Evolutionary conservation across 768 basidiomycete species (phyloP).

Genomic region (Ephemerocybe angulata): DNA sequence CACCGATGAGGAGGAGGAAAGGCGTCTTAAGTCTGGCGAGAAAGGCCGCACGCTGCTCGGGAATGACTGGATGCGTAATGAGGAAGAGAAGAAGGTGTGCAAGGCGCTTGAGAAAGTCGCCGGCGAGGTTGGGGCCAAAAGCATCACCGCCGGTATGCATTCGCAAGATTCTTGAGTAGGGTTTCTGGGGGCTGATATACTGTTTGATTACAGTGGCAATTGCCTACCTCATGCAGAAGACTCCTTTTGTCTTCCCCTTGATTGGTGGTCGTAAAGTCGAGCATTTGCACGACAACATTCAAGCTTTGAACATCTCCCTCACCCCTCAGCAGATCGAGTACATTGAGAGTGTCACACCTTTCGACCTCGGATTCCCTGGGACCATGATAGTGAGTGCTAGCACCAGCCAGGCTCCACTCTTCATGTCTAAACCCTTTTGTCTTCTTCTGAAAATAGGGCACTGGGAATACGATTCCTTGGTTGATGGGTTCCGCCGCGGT

Average conservation of each 20-base stretch:
- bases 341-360: conserved; percentile 41
- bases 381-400: conserved; percentile 32
- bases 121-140: conserved; percentile 31
- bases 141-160: conserved; percentile 29
- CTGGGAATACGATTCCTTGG: no score
- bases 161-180: conserved; percentile 9
- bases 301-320: conserved; percentile 46
- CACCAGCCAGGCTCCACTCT: no score
- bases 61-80: conserved; percentile 31
- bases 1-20: conserved; percentile 40
- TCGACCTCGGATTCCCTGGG: conserved; percentile 45
- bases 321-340: conserved; percentile 41
- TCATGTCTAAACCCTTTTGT: no score
- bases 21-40: conserved; percentile 20
- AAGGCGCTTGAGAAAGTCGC: conserved; percentile 37
- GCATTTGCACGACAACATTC: conserved; percentile 47
- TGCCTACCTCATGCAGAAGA: conserved; percentile 53
- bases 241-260: conserved; percentile 49
- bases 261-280: conserved; percentile 52
- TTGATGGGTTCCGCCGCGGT: no score
- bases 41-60: conserved; percentile 16
- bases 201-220: conserved; percentile 37
- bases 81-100: conserved; percentile 29
- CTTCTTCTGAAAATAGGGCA: no score
- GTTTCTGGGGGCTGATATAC: not conserved